Evolutionary conservation across 257 asterid species (phyloP), one percentile per base, ranked within the genome.

Genomic region (Cruciata laevipes): DNA sequence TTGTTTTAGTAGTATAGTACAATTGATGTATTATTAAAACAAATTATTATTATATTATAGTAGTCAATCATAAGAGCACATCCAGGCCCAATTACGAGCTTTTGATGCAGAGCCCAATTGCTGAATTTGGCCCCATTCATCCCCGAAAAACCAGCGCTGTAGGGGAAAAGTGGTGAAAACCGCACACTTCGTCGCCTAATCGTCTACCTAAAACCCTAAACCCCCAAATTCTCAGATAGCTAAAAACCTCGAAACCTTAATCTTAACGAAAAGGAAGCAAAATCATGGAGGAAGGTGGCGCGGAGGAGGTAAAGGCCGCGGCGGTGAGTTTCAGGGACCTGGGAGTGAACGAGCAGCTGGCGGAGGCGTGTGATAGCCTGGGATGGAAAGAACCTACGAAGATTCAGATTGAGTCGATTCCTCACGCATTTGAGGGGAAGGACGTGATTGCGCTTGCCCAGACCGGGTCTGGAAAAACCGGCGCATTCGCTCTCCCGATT

Each of bases 391-490:
- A 16, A 42, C 96, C 97, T 6, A 75, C 93, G 12, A 88, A 75
- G 72, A 90, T 90, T 63, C 97, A 90, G 75, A 52, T 80, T 16
- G 89, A 87, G 71, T 78, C 95, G 14, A 87, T 91, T 55, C 96
- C 98, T 33, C 75, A 74, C 47, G 97, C 97, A 1, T 76, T 93
- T 0, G 80, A 88, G 67, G 85, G 98, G 9, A 93, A 79, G 71
- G 99, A 93, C 75, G 72, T 93, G 8, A 86, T 93, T 66, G 98
- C 89, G 27, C 96, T 93, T 7, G 97, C 97, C 2, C 96, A 90
- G 78, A 93, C 99, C 10, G 99, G 99, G 69, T 93, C 99, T 2
- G 99, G 97, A 33, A 90, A 93, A 80, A 93, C 99, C 7, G 99
- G 90, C 2, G 99, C 99, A 1, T 90, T 90, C 55, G 99, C 97